phyloP scores from a whole-genome alignment of 2,329 filamentous ascomycete species.

The Claviceps fusiformis region DNA sequence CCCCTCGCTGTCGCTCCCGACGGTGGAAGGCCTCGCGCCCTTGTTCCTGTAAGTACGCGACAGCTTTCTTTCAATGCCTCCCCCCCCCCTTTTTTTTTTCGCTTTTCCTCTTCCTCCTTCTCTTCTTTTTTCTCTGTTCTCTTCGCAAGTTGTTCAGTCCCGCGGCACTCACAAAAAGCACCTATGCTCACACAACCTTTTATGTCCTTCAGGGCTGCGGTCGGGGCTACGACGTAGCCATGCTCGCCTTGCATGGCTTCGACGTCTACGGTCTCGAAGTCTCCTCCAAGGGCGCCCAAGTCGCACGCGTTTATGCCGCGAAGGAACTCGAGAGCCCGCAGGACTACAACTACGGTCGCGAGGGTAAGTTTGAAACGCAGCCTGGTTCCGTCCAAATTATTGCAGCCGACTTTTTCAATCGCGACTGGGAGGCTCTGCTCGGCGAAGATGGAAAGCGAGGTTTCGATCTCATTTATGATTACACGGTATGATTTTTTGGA shows the following conservation, averaged over 20 bases:
- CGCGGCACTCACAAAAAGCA: background rate
- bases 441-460: background rate
- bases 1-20: background rate
- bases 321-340: background rate
- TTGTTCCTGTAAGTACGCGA: background rate
- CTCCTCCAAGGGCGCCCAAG: slow-evolving; percentile 3
- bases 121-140: no score
- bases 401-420: background rate
- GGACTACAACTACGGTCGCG: background rate
- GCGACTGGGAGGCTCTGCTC: background rate
- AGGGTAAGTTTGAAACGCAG: background rate
- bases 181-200: background rate
- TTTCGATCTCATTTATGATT: background rate
- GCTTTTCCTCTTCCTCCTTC: no score
- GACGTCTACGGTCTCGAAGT: slow-evolving; percentile 2
- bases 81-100: no score
- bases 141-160: background rate
- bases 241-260: slow-evolving; percentile 1
- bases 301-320: background rate
- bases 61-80: background rate
- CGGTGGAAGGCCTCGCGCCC: background rate
- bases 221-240: slow-evolving; percentile 3
- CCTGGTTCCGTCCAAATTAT: background rate
- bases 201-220: background rate
- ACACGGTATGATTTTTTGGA: background rate